Conservation (phyloP, 2,329 filamentous ascomycete genomes). For the Sclerotinia spermophila region DNA sequence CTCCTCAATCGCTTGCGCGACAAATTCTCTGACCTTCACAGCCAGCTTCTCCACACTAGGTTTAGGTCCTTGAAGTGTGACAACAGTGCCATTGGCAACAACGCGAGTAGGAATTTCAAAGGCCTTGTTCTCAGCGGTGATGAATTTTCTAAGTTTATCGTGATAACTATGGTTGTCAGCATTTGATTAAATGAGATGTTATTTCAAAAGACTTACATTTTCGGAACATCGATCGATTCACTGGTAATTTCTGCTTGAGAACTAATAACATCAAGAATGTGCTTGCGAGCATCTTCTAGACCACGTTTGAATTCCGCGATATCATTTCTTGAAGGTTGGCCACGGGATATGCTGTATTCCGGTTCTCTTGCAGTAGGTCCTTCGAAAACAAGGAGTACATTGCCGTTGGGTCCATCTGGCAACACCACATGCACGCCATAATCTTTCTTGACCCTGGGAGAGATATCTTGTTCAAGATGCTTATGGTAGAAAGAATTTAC, state of each 20-base stretch:
- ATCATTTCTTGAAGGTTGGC: slow-evolving; percentile 48
- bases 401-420: slow-evolving; percentile 56
- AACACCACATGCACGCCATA: slow-evolving; percentile 72
- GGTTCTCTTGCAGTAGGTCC: slow-evolving; percentile 50
- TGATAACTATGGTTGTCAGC: slow-evolving; percentile 50
- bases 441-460: slow-evolving; percentile 59
- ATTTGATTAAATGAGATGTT: neutral
- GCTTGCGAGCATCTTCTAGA: slow-evolving; percentile 52
- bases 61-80: slow-evolving; percentile 74
- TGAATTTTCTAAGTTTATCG: slow-evolving; percentile 59
- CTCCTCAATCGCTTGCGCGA: slow-evolving; percentile 85
- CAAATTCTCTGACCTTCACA: slow-evolving; percentile 70
- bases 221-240: slow-evolving; percentile 53
- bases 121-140: slow-evolving; percentile 60
- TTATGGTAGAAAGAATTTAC: slow-evolving; percentile 79
- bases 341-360: slow-evolving; percentile 53
- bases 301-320: slow-evolving; percentile 52
- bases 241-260: slow-evolving; percentile 55
- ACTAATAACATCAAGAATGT: slow-evolving; percentile 55
- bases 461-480: slow-evolving; percentile 63
- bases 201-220: slow-evolving; percentile 44
- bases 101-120: slow-evolving; percentile 60
- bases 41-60: slow-evolving; percentile 68
- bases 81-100: slow-evolving; percentile 54
- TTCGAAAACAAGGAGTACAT: slow-evolving; percentile 71